Percentiles rank a stretch among this genome's conserved stretches.
Evolutionary conservation across 306 rosid species (phyloP).

Genomic region (Fagus crenata): DNA sequence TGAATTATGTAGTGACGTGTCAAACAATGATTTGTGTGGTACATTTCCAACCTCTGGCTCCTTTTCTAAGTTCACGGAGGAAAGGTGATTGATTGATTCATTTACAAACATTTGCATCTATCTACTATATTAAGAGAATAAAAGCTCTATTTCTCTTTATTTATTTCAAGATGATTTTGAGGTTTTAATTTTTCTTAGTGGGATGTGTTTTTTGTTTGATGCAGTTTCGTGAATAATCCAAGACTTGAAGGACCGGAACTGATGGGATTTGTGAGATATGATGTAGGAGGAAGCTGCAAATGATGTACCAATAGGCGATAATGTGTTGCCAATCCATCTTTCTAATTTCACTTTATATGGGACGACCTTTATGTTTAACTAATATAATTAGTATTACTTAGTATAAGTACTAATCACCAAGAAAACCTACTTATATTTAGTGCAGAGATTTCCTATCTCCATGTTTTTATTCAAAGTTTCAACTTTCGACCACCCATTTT

Average conservation of each 20-base stretch:
- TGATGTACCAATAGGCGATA: constrained; percentile 32
- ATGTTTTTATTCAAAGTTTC: not conserved
- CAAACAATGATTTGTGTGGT: constrained; percentile 77
- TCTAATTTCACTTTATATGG: not conserved
- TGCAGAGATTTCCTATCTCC: not conserved
- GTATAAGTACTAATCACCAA: not conserved
- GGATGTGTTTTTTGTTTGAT: constrained; percentile 10
- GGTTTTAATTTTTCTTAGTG: not conserved
- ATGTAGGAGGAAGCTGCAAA: constrained; percentile 66
- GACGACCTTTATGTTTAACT: not conserved
- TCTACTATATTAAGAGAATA: not conserved
- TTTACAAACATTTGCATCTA: not conserved
- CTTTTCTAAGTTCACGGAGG: constrained; percentile 67
- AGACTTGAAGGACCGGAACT: constrained; percentile 82
- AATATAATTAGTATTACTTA: not conserved
- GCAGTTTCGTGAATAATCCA: constrained; percentile 85
- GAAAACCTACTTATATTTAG: not conserved
- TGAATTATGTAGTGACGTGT: constrained; percentile 56
- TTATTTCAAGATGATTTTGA: not conserved
- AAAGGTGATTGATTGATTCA: constrained; percentile 44
- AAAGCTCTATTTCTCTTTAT: not conserved
- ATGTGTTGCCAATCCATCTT: constrained; percentile 24
- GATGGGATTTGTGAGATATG: constrained; percentile 91
- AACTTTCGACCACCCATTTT: not conserved
- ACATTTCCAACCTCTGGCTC: constrained; percentile 72